Percentiles rank a stretch among this genome's conserved stretches.
Evolutionary conservation across 2,329 filamentous ascomycete genomes (phyloP).

Genomic region (Neonectria hederae): DNA sequence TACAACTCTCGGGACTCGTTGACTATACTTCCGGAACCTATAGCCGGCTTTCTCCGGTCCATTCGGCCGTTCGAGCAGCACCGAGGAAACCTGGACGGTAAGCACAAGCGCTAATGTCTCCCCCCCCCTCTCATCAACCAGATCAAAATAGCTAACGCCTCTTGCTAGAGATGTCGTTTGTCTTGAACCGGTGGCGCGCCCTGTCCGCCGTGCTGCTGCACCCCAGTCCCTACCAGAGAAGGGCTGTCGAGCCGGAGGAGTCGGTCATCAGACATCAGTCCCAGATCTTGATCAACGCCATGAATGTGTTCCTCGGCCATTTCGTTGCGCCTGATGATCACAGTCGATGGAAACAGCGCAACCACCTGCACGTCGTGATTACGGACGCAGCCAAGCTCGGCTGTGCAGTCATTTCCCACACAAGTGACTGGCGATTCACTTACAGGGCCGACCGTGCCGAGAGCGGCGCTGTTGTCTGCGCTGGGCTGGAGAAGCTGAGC

Average conservation of each 20-base stretch:
- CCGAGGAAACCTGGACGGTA: constrained; percentile 44
- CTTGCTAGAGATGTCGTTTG: not conserved
- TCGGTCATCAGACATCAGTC: not conserved
- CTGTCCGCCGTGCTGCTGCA: constrained; percentile 12
- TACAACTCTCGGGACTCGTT: constrained; percentile 38
- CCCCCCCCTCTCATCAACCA: too few relatives aligned
- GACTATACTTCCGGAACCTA: constrained; percentile 50
- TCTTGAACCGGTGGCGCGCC: not conserved
- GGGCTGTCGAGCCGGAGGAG: not conserved
- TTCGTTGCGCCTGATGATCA: constrained; percentile 1
- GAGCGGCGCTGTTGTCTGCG: not conserved
- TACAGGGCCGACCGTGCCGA: not conserved
- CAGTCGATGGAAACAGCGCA: not conserved
- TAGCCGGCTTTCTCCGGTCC: constrained; percentile 44
- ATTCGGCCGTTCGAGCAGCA: constrained; percentile 41
- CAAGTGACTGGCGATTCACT: constrained; percentile 5
- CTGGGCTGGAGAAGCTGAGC: not conserved
- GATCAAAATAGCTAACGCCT: too few relatives aligned
- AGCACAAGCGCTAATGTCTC: constrained; percentile 15
- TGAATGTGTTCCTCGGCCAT: not conserved
- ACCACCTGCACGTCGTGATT: constrained; percentile 3
- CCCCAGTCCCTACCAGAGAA: not conserved
- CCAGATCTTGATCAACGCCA: not conserved
- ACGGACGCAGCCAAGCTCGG: constrained; percentile 7
- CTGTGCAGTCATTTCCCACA: constrained; percentile 5